phyloP scores from a whole-genome alignment of 441 rosid genomes.

The Manihot esculenta region DNA sequence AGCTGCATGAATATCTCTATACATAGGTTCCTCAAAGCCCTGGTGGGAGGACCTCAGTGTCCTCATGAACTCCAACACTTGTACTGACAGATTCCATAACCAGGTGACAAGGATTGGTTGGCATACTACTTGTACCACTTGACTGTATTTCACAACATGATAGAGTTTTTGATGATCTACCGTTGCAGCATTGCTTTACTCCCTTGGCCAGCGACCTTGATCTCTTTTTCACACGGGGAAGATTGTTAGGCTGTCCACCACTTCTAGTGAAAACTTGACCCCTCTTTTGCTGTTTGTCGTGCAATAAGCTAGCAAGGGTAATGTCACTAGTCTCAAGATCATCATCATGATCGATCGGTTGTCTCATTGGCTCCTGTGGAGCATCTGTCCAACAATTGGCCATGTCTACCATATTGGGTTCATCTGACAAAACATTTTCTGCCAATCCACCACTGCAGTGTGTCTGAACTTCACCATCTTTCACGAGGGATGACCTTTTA shows the following conservation, averaged over 20 bases:
- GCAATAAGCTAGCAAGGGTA: slow-evolving; percentile 22
- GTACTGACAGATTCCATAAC: neutral
- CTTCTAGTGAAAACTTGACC: neutral
- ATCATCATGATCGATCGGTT: slow-evolving; percentile 3
- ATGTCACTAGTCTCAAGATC: slow-evolving; percentile 11
- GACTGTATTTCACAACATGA: neutral
- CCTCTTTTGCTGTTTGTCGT: neutral
- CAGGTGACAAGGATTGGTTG: neutral
- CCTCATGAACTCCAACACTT: neutral
- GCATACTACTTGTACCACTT: neutral
- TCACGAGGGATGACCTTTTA: slow-evolving; percentile 1
- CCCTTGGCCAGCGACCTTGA: neutral
- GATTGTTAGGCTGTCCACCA: neutral
- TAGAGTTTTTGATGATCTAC: neutral
- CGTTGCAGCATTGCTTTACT: neutral
- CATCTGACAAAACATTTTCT: neutral
- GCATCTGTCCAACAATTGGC: neutral
- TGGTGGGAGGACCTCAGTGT: neutral
- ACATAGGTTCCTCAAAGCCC: neutral
- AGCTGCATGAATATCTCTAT: no score
- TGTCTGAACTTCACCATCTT: slow-evolving; percentile 7
- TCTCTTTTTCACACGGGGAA: neutral
- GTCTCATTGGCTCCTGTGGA: slow-evolving; percentile 5
- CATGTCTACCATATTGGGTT: slow-evolving; percentile 17
- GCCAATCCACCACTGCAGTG: neutral